These are phyloP conservation scores for Aspergillus felis DNA, from an alignment of 2,329 filamentous ascomycete genomes.

Conservation along the genomic window DNA sequence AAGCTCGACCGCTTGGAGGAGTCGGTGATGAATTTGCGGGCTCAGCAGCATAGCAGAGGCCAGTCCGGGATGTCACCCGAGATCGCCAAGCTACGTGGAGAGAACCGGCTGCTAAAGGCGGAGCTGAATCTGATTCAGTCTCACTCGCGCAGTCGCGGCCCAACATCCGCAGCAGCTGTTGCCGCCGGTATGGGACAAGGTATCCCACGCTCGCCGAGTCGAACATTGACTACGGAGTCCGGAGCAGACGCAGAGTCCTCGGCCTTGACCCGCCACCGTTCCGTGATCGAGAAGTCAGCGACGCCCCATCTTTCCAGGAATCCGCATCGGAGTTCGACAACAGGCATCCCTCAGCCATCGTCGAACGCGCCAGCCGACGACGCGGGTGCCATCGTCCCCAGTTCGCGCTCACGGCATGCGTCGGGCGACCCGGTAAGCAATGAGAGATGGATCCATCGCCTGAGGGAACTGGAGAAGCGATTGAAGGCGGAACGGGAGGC, in stretches of 20 bases:
- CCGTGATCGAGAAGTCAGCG: constrained; percentile 44
- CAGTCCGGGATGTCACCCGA: constrained; percentile 46
- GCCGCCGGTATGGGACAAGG: constrained; percentile 31
- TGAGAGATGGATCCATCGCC: constrained; percentile 71
- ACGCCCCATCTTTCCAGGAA: constrained; percentile 24
- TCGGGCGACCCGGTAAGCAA: constrained; percentile 53
- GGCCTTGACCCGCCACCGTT: constrained; percentile 54
- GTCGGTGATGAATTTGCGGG: constrained; percentile 61
- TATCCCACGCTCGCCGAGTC: constrained; percentile 29
- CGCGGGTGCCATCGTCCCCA: constrained; percentile 22
- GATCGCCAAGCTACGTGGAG: constrained; percentile 54
- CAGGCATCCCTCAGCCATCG: constrained; percentile 33
- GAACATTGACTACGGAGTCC: constrained; percentile 17
- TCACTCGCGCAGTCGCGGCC: constrained; percentile 56
- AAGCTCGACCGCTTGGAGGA: constrained; percentile 84
- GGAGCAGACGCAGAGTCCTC: constrained; percentile 34
- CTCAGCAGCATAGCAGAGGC: constrained; percentile 27
- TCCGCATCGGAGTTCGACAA: constrained; percentile 28
- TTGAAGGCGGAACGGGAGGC: constrained; percentile 88
- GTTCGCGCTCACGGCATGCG: constrained; percentile 19
- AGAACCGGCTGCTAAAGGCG: constrained; percentile 58
- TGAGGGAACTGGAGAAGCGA: constrained; percentile 82
- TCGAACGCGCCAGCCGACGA: constrained; percentile 28
- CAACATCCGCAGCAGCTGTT: constrained; percentile 41
- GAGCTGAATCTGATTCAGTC: constrained; percentile 65